Evolutionary conservation across 495 filamentous ascomycete species (phyloP).

Genomic region (Daldinia grandis): DNA sequence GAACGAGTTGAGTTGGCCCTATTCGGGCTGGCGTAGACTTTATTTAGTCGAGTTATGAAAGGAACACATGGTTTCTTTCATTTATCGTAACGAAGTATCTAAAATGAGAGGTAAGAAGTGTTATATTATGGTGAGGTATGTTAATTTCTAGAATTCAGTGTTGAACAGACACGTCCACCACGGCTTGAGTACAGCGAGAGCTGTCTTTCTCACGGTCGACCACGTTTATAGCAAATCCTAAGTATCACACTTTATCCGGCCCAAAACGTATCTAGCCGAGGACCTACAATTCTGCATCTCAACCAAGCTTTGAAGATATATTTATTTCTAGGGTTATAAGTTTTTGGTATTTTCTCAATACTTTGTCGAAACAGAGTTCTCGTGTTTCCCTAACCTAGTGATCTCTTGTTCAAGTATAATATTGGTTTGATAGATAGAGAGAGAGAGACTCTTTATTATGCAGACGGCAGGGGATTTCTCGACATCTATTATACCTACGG

Average conservation of each 20-base stretch:
- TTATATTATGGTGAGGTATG: no score
- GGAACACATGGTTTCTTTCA: neutral
- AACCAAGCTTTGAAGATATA: neutral
- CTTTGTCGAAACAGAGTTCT: neutral
- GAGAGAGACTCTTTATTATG: neutral
- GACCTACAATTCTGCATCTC: neutral
- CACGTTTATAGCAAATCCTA: no score
- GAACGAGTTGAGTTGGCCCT: neutral
- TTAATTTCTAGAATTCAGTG: no score
- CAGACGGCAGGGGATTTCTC: neutral
- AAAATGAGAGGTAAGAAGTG: neutral
- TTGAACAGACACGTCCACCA: no score
- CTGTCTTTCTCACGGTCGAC: no score
- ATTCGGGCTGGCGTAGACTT: neutral
- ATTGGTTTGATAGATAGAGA: neutral
- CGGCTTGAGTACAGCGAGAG: no score
- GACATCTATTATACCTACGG: neutral
- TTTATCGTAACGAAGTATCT: neutral
- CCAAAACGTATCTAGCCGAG: neutral
- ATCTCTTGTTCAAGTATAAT: neutral
- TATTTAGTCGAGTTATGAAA: neutral
- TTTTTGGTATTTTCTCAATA: neutral
- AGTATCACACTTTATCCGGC: no score
- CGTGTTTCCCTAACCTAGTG: neutral
- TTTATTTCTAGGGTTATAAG: neutral